A percentile compares a stretch with the other conserved stretches of the same genome.
Conservation (phyloP, 169 alveolate genomes). For the Cryptosporidium tyzzeri region DNA sequence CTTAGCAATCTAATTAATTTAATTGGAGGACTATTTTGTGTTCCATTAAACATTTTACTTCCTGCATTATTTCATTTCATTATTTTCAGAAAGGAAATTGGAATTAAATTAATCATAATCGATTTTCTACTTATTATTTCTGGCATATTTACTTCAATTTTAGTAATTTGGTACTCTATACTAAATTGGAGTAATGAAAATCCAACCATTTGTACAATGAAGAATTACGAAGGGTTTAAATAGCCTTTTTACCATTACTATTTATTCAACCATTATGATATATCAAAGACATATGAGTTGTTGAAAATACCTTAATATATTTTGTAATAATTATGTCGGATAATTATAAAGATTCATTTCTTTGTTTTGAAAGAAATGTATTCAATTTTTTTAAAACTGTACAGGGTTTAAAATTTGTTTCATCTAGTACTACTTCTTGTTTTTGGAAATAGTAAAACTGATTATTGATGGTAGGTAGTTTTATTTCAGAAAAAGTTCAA, state of each 20-base stretch:
- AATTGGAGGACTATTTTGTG: conserved; percentile 71
- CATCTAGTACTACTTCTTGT: too few relatives aligned
- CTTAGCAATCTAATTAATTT: conserved; percentile 60
- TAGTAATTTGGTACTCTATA: conserved; percentile 68
- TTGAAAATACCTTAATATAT: background rate
- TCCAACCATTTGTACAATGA: conserved; percentile 31
- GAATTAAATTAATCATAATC: conserved; percentile 17
- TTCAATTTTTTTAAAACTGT: too few relatives aligned
- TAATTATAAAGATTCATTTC: too few relatives aligned
- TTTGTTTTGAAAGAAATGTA: too few relatives aligned
- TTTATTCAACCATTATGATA: background rate
- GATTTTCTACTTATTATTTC: conserved; percentile 29
- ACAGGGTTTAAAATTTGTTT: too few relatives aligned
- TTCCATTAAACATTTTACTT: conserved; percentile 53
- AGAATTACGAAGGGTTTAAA: conserved; percentile 14
- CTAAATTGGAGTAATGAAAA: conserved; percentile 36
- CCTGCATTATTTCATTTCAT: conserved; percentile 65
- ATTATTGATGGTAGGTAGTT: too few relatives aligned
- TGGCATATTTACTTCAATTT: conserved; percentile 58
- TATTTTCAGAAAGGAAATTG: conserved; percentile 48
- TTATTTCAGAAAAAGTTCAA: too few relatives aligned
- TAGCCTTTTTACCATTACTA: background rate
- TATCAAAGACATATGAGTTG: too few relatives aligned
- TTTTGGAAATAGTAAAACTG: too few relatives aligned
- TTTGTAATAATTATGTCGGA: background rate